Evolutionary conservation across 2,329 filamentous ascomycete genomes (phyloP), one percentile per base, ranked within the genome.

Genomic region (Ceratocystis albifundus): DNA sequence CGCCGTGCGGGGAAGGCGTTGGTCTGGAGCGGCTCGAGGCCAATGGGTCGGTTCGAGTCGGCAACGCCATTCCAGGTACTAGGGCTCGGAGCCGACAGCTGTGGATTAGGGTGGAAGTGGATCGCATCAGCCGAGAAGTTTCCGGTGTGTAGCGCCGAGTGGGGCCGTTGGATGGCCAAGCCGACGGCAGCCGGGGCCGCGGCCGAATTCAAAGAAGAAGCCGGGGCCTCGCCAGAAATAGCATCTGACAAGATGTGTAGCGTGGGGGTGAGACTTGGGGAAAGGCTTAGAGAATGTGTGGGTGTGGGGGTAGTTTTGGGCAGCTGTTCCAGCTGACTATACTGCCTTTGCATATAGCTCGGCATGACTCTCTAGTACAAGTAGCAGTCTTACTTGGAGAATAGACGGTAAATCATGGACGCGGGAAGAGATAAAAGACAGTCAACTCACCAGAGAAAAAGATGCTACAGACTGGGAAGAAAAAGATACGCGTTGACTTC

Each of bases 151-250:
- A 88, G 76, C 59, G 86, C 86, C 41, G 93, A 97, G 65, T 89
- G 81, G 61, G 93, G 93, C 64, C 92, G 83, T 74, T 92, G 87
- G 69, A 96, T 93, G 69, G 84, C 82, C 69, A 83, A 22, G 36
- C 22, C 63, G 17, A 30, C n/a, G 17, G 41, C 62, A 32, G 62
- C 45, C 48, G 41, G 22, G 20, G 41, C 62, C 10, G 46, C 10
- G 8, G 25, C 62, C 5, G 30, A 32, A 32, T 32, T 32, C 2
- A 32, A 6, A 44, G 46, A 17, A 17, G 36, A 17, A 45, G 45
- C 45, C 30, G 45, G 25, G 48, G 25, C 62, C 20, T 41, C 28
- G n/a, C 45, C 48, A 32, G 46, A 41, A 41, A 46, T 44, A 2
- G 15, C 17, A 32, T 12, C 41, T 44, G 5, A 28, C 32, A 20